Evolutionary conservation across 108 stramenopile species (phyloP).

Genomic region (Parietichytrium sp.): DNA sequence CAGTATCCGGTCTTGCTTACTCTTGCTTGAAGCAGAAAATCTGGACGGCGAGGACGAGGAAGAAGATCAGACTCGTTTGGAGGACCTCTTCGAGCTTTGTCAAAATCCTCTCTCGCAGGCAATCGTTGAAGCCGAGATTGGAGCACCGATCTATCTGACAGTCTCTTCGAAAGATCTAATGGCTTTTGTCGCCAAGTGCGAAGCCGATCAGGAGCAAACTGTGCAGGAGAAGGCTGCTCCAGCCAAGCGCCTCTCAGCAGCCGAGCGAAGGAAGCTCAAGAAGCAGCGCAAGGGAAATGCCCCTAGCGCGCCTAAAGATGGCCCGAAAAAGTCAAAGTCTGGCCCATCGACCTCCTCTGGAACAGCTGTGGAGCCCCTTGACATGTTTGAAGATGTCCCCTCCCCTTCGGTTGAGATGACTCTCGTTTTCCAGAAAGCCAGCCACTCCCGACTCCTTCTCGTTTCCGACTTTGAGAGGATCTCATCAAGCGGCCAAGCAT

Average conservation of each 20-base stretch:
- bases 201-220: background rate
- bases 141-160: background rate
- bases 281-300: background rate
- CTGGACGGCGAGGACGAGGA: background rate
- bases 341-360: too few relatives aligned
- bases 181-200: background rate
- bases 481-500: too few relatives aligned
- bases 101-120: background rate
- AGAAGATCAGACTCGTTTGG: background rate
- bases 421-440: too few relatives aligned
- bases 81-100: background rate
- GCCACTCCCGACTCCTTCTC: too few relatives aligned
- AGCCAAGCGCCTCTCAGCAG: background rate
- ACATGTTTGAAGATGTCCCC: too few relatives aligned
- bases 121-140: background rate
- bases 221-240: background rate
- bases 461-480: too few relatives aligned
- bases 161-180: background rate
- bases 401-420: too few relatives aligned
- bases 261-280: conserved; percentile 26
- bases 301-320: too few relatives aligned
- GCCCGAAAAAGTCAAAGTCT: too few relatives aligned
- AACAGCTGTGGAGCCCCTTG: too few relatives aligned
- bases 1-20: too few relatives aligned
- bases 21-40: too few relatives aligned